Conservation (phyloP, 1,284 basidiomycete species). For the Rhizoctonia solani region DNA sequence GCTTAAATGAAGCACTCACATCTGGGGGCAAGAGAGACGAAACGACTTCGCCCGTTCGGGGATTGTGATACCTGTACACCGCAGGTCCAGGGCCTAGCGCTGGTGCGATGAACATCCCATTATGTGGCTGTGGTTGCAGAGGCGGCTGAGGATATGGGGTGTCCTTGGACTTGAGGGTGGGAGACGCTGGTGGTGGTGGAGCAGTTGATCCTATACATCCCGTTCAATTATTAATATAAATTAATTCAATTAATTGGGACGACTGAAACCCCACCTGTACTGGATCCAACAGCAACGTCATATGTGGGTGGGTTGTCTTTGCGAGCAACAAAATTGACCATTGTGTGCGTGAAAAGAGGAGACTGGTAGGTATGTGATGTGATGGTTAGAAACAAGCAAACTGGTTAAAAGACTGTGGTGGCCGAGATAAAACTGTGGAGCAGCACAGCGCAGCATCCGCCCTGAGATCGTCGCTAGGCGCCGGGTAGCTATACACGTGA, state of each 20-base stretch:
- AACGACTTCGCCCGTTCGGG: constrained; percentile 53
- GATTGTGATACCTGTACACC: constrained; percentile 56
- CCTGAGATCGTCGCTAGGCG: not conserved
- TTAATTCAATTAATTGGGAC: not conserved
- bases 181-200: constrained; percentile 41
- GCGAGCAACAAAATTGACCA: constrained; percentile 31
- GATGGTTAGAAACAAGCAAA: constrained; percentile 1
- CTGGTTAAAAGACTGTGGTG: constrained; percentile 8
- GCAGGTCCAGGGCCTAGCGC: constrained; percentile 7
- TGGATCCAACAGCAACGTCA: constrained; percentile 40
- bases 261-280: constrained; percentile 4
- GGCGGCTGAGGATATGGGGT: constrained; percentile 24
- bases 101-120: constrained; percentile 8
- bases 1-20: constrained; percentile 1
- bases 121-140: constrained; percentile 17
- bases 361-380: not conserved
- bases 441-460: constrained; percentile 1
- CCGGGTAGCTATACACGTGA: constrained; percentile 5
- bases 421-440: not conserved
- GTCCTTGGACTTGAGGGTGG: constrained; percentile 42
- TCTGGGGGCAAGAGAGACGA: constrained; percentile 65
- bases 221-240: not conserved
- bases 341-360: not conserved
- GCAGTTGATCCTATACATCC: constrained; percentile 23
- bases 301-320: constrained; percentile 39